Evolutionary conservation across 2,329 filamentous ascomycete species (phyloP), one percentile per base, ranked within the genome.

Genomic region (Parastagonospora nodorum): DNA sequence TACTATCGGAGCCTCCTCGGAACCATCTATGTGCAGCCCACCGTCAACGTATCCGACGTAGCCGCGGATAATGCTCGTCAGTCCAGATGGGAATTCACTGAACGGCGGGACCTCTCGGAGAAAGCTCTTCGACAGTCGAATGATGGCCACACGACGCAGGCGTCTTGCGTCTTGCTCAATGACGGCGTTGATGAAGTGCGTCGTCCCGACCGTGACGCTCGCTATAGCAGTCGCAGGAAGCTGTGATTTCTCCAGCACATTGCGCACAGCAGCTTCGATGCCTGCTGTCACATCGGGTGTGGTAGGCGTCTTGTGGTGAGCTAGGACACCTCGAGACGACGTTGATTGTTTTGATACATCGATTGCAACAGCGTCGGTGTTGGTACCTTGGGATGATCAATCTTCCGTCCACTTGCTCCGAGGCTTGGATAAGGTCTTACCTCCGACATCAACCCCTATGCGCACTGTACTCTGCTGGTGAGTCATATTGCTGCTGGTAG

Each of bases 101-200:
- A 79, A 82, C 0, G 80, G 79, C 5, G 78, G 77, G 0, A 74
- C 75, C 42, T 82, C 76, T 48, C 80, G 78, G 2, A 79, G 78
- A 53, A 82, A 85, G 0, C 80, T 79, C 0, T 82, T 80, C 37
- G 79, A 82, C 5, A 85, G 75, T 5, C 83, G 77, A 12, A 85
- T 60, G 2, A 84, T 81, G 2, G 81, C 83, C 5, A 85, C 81
- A 5, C 67, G 73, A 11, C 77, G 75, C 2, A 85, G 66, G 2
- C 80, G 75, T 1, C 74, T 62, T 7, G 72, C 72, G 52, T 85
- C 82, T 37, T 78, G 73, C 63, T 84, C 81, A 1, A 85, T 74
- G 2, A 85, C 79, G 8, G 82, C 82, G 52, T 85, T 85, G 58
- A 85, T 76, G 57, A 85, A 85, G 51, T 85, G 82, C 0, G 82